Base-by-base conservation (phyloP, 345 rosid genomes). In the Eucalyptus regnans region DNA sequence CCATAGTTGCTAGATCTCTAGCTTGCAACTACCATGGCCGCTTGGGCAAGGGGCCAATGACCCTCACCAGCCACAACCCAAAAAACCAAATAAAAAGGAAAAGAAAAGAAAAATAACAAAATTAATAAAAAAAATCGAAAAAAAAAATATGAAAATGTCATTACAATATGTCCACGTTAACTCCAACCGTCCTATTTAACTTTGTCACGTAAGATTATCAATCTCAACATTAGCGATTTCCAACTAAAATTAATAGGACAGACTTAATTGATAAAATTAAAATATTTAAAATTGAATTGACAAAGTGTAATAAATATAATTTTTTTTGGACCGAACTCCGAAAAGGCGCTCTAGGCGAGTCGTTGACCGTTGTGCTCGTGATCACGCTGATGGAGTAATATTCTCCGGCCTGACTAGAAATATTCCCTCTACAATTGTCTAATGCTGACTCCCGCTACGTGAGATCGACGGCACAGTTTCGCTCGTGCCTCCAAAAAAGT, bases 191-290 rank as follows among this genome's bases (percentile, higher is more conserved):
- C 0, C 62, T 23, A 56, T 56, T 8, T 9, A 2, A 8, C 23
- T 23, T 23, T 56, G 1, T 23, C 5, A 9, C 1, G 0, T 56
- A 4, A 22, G 12, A 8, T 20, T 5, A 0, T 56, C 12, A 0
- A 22, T 9, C 1, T 56, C 0, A 0, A 56, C 0, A 23, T 56
- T 23, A 8, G 5, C 0, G 0, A 56, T 56, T 56, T 22, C 0
- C 0, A 23, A 5, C 2, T 23, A 56, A 4, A 56, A 56, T 56
- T 0, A 5, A 23, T 2, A 0, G 3, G 1, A 23, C 23, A 4
- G 0, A 56, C 6, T 23, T 10, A 56, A 56, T 56, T 23, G 0
- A 23, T 56, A 56, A 23, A 56, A 23, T 23, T 23, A 9, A 56
- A 56, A 9, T 18, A 9, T 22, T 56, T 56, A 2, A 0, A 23